Base-by-base conservation (phyloP, 805 yeast species). In the Saccharomycopsis babjevae region DNA sequence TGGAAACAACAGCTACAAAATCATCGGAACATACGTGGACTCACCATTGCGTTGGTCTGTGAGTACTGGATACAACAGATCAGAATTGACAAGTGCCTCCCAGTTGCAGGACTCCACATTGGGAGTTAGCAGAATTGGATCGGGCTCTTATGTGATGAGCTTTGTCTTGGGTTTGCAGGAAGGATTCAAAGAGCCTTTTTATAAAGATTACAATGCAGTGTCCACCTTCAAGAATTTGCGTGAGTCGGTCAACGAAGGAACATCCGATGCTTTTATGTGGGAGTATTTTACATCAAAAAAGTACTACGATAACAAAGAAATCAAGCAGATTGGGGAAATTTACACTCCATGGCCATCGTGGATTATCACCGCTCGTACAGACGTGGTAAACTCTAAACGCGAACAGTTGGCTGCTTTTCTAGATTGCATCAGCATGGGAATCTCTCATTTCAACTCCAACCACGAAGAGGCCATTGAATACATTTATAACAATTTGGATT, bases 301-400 rank as follows among this genome's bases (percentile, higher is more conserved):
- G 70, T 91, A 88, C 74, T 89, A 88, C 71, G 97, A 89, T 68
- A 79, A 74, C 60, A 80, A 82, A 22, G 97, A 90, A 67, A 85
- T 92, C 73, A 89, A 87, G 73, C 77, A 81, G 66, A 84, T 91
- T 63, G 97, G 96, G 16, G 89, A 88, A 66, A 90, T 91, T 61
- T 88, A 87, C 73, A 91, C 97, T 0, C 97, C 97, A 20, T 91
- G 97, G 97, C 93, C 97, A 11, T 88, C 96, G 1, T 91, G 97
- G 97, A 92, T 89, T 16, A 78, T 90, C 57, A 82, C 83, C 22
- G 83, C 83, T 5, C 72, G 78, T 59, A 68, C 74, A 16, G 75
- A 73, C n/a, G 66, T 79, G 5, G 66, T 77, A 40, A 71, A 69
- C 6, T 67, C 68, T n/a, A 66, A 69, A 20, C 59, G 68, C 13